Conservation (phyloP, 257 asterid species). For the Haberlea rhodopensis region DNA sequence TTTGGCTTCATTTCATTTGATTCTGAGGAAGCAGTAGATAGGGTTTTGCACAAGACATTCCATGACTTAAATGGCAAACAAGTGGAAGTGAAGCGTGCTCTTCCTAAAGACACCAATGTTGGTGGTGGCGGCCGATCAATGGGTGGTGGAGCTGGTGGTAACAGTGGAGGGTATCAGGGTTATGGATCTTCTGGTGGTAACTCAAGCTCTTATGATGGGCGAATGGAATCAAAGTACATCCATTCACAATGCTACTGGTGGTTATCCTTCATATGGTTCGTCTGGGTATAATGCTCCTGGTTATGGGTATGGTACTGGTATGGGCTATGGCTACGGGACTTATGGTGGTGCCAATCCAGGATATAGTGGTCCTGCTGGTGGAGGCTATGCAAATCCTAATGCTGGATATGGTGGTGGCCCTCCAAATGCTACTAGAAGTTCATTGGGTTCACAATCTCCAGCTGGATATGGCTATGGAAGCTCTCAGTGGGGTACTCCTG, state of each 20-base stretch:
- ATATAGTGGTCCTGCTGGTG: conserved; percentile 57
- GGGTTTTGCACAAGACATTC: conserved; percentile 80
- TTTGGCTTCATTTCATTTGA: conserved; percentile 88
- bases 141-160: conserved; percentile 56
- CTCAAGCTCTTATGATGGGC: conserved; percentile 57
- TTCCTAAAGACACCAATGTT: conserved; percentile 79
- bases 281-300: conserved; percentile 68
- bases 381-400: conserved; percentile 66
- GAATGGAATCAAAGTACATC: conserved; percentile 70
- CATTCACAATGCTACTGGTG: conserved; percentile 68
- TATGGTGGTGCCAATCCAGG: conserved; percentile 62
- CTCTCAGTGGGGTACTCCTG: conserved; percentile 61
- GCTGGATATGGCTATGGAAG: conserved; percentile 85
- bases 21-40: conserved; percentile 89
- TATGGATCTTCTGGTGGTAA: conserved; percentile 59
- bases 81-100: conserved; percentile 93
- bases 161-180: conserved; percentile 65
- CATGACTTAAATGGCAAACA: conserved; percentile 87
- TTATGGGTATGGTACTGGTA: conserved; percentile 78
- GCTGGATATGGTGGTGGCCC: conserved; percentile 63
- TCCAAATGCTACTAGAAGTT: conserved; percentile 56
- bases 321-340: conserved; percentile 80
- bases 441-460: conserved; percentile 70
- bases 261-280: conserved; percentile 65
- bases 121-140: conserved; percentile 69